Conservation (phyloP, 2,329 filamentous ascomycete species). For the Berkeleyomyces rouxiae region DNA sequence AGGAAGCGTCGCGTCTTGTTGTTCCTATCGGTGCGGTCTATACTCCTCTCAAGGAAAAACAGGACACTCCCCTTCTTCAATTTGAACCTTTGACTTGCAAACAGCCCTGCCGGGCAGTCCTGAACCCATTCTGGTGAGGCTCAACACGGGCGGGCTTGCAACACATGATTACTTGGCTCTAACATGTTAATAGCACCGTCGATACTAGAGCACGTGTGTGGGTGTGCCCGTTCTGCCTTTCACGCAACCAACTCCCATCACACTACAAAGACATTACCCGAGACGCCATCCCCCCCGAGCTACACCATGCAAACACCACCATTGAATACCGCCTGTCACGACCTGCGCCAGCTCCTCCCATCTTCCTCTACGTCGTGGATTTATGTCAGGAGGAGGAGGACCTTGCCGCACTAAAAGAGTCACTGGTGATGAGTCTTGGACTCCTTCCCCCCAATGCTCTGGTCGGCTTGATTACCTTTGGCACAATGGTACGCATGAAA, state of each 20-base stretch:
- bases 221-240: conserved; percentile 81
- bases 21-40: conserved; percentile 94
- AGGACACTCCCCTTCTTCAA: conserved; percentile 71
- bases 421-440: conserved; percentile 70
- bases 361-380: conserved; percentile 77
- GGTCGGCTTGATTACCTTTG: conserved; percentile 72
- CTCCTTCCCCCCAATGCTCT: conserved; percentile 66
- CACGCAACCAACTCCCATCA: conserved; percentile 63
- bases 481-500: conserved; percentile 57
- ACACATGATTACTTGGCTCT: neutral
- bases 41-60: conserved; percentile 89
- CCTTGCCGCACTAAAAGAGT: conserved; percentile 67
- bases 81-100: conserved; percentile 98
- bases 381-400: conserved; percentile 81
- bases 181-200: conserved; percentile 43
- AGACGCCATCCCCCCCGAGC: conserved; percentile 66
- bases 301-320: conserved; percentile 70
- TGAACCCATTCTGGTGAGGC: conserved; percentile 89
- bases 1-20: conserved; percentile 88
- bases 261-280: conserved; percentile 84
- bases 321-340: conserved; percentile 73
- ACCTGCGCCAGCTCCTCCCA: conserved; percentile 70
- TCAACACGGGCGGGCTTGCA: neutral
- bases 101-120: conserved; percentile 79
- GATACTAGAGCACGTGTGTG: conserved; percentile 70